Percentiles rank a stretch among this genome's conserved stretches.
Evolutionary conservation across 208 protist species (phyloP).

Genomic region (Crithidia bombi): DNA sequence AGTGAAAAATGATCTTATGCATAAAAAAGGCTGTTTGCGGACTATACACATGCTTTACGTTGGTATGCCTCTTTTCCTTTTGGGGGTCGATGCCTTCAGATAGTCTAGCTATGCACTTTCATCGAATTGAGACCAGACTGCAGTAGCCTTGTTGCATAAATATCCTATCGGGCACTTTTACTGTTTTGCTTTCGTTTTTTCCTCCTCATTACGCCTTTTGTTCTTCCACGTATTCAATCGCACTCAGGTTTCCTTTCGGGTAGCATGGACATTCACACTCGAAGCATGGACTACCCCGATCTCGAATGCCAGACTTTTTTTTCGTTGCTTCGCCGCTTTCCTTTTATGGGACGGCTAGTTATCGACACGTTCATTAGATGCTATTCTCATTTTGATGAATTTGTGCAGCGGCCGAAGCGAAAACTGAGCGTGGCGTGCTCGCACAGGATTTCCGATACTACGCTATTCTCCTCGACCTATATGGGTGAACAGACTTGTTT

Average conservation of each 20-base stretch:
- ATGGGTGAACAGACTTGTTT: conserved; percentile 9
- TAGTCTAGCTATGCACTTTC: too few relatives aligned
- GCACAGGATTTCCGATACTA: background rate
- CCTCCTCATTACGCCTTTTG: background rate
- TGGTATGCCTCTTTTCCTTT: too few relatives aligned
- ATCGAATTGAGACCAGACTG: too few relatives aligned
- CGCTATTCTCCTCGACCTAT: background rate
- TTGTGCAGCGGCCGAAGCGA: background rate
- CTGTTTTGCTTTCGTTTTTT: too few relatives aligned
- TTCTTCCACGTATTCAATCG: too few relatives aligned
- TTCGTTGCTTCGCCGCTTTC: conserved; percentile 16
- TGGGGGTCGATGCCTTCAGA: too few relatives aligned
- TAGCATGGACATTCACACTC: background rate
- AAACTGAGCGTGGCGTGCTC: conserved; percentile 13
- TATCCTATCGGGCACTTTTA: too few relatives aligned
- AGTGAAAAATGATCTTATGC: too few relatives aligned
- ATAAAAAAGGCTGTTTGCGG: too few relatives aligned
- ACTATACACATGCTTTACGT: too few relatives aligned
- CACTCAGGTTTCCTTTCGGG: background rate
- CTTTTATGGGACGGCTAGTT: conserved; percentile 10
- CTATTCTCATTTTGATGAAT: conserved; percentile 9
- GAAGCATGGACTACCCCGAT: conserved; percentile 20
- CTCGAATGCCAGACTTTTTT: conserved; percentile 23
- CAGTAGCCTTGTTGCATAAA: too few relatives aligned
- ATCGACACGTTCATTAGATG: conserved; percentile 7